Evolutionary conservation across 495 filamentous ascomycete genomes (phyloP).

Genomic region (Letharia lupina): DNA sequence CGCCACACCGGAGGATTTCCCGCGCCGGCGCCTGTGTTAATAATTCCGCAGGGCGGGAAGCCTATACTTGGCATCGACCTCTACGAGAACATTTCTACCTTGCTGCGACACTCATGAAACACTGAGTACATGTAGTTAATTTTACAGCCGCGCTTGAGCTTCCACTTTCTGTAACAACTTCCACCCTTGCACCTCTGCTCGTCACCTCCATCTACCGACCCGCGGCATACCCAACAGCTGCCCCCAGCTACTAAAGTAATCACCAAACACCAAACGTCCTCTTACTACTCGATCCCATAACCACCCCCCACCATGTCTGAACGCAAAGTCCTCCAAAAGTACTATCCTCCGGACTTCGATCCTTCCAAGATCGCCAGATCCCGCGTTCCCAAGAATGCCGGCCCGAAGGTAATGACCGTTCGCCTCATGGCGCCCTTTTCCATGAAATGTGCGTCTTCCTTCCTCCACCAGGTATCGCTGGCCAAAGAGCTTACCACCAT

Average conservation of each 20-base stretch:
- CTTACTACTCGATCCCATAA: neutral
- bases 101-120: too few relatives aligned
- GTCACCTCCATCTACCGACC: too few relatives aligned
- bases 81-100: neutral
- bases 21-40: too few relatives aligned
- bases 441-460: slow-evolving; percentile 69
- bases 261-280: neutral
- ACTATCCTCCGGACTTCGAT: slow-evolving; percentile 97
- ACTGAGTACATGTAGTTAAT: too few relatives aligned
- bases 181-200: neutral
- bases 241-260: neutral
- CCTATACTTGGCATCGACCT: neutral
- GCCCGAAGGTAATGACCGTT: slow-evolving; percentile 77
- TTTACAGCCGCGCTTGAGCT: too few relatives aligned
- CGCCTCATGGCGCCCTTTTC: slow-evolving; percentile 96
- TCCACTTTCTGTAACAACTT: too few relatives aligned
- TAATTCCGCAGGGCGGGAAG: too few relatives aligned
- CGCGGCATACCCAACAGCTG: neutral
- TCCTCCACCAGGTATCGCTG: neutral
- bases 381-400: slow-evolving; percentile 55
- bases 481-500: neutral
- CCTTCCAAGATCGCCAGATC: slow-evolving; percentile 71
- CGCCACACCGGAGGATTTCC: too few relatives aligned
- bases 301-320: slow-evolving; percentile 60
- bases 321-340: slow-evolving; percentile 76